These are phyloP conservation scores for Cyberlindnera lachancei DNA, from an alignment of 805 yeast species.

Conservation along the genomic window DNA sequence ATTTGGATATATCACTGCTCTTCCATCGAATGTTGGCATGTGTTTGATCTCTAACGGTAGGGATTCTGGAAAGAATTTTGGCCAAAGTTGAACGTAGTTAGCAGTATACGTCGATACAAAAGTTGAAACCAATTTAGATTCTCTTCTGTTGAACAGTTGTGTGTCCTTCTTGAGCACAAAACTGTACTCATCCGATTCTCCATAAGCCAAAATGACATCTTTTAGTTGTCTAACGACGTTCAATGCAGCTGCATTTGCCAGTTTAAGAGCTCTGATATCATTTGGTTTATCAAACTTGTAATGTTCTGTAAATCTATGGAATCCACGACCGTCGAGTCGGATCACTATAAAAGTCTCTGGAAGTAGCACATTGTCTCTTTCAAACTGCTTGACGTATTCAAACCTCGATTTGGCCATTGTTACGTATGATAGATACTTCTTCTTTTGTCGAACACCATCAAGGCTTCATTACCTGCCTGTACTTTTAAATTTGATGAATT, in stretches of 20 bases:
- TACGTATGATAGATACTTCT: no score
- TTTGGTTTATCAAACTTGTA: slow-evolving; percentile 86
- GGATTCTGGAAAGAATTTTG: slow-evolving; percentile 37
- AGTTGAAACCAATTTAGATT: slow-evolving; percentile 68
- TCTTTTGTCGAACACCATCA: no score
- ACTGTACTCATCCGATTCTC: slow-evolving; percentile 93
- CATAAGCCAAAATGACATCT: slow-evolving; percentile 78
- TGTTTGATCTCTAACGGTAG: slow-evolving; percentile 42
- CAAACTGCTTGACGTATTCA: slow-evolving; percentile 83
- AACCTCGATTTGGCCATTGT: slow-evolving; percentile 80
- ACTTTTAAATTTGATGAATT: no score
- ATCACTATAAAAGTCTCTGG: slow-evolving; percentile 80
- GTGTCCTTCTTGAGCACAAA: slow-evolving; percentile 63
- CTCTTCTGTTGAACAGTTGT: slow-evolving; percentile 74
- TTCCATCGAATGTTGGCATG: slow-evolving; percentile 84
- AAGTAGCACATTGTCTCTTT: slow-evolving; percentile 60
- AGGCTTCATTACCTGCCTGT: no score
- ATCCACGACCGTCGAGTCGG: slow-evolving; percentile 89
- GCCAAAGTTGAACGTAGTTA: slow-evolving; percentile 66
- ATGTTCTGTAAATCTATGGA: slow-evolving; percentile 71
- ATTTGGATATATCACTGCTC: slow-evolving; percentile 83
- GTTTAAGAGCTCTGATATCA: slow-evolving; percentile 63
- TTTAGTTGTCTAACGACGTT: slow-evolving; percentile 56
- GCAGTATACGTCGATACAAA: slow-evolving; percentile 80
- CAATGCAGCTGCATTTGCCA: slow-evolving; percentile 78